phyloP scores from a whole-genome alignment of 163 green algal species.

The Prototheca cutis region DNA sequence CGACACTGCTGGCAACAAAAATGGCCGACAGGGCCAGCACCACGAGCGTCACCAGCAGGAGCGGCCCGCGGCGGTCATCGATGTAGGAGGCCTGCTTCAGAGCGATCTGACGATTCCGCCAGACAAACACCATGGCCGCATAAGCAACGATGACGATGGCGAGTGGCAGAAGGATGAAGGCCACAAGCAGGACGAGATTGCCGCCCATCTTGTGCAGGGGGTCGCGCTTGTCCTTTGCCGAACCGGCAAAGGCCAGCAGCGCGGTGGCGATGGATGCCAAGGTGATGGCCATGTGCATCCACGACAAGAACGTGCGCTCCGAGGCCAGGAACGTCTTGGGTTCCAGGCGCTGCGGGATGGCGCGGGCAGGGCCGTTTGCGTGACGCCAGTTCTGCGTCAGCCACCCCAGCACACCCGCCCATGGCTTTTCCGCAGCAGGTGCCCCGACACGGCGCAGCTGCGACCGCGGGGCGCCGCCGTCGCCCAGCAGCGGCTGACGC shows the following conservation, averaged over 20 bases:
- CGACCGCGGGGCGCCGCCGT: conserved; percentile 52
- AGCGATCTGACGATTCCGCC: conserved; percentile 64
- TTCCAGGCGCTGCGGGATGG: conserved; percentile 19
- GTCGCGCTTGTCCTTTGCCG: conserved; percentile 7
- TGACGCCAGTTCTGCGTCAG: no score
- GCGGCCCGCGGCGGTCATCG: conserved; percentile 50
- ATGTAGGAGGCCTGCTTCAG: conserved; percentile 39
- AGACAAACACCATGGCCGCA: conserved; percentile 71
- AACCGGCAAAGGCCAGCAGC: conserved; percentile 33
- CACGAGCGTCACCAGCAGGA: conserved; percentile 59
- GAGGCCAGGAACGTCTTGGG: conserved; percentile 44
- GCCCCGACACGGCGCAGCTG: not conserved
- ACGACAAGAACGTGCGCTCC: conserved; percentile 55
- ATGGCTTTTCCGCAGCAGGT: not conserved
- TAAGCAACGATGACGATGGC: conserved; percentile 74
- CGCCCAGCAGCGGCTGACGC: conserved; percentile 69
- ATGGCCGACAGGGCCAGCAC: conserved; percentile 63
- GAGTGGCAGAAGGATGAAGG: conserved; percentile 79
- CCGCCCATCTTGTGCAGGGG: not conserved
- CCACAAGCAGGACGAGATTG: conserved; percentile 65
- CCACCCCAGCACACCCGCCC: not conserved
- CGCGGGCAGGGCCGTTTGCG: no score
- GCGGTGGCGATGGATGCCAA: conserved; percentile 37
- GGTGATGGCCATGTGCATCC: conserved; percentile 55
- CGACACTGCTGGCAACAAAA: conserved; percentile 56